Evolutionary conservation across 768 basidiomycete genomes (phyloP).

Genomic region (Leccinellum albellum): DNA sequence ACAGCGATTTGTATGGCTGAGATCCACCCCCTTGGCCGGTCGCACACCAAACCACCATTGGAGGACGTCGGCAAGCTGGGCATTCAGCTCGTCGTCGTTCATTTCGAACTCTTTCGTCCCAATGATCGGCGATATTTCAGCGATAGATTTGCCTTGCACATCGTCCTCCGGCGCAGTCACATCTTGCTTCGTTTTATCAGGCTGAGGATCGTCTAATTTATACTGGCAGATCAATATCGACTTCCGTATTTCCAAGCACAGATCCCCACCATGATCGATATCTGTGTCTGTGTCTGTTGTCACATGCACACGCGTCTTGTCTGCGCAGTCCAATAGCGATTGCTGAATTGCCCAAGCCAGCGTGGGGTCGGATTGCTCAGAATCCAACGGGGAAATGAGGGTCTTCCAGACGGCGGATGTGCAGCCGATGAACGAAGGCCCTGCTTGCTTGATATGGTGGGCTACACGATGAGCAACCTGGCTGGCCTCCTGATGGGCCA

Average conservation of each 20-base stretch:
- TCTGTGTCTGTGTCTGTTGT: background rate
- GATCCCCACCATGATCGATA: constrained; percentile 9
- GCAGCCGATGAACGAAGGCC: constrained; percentile 1
- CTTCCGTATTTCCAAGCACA: background rate
- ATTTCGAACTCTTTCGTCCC: constrained; percentile 61
- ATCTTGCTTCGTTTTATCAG: background rate
- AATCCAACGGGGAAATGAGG: constrained; percentile 3
- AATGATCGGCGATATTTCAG: constrained; percentile 44
- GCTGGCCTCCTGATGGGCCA: constrained; percentile 2
- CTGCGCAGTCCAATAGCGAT: constrained; percentile 19
- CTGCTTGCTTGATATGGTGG: constrained; percentile 5
- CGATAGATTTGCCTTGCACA: background rate
- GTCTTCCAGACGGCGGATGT: constrained; percentile 8
- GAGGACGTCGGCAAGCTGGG: constrained; percentile 51
- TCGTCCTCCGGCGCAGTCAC: background rate
- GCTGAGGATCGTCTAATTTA: constrained; percentile 3
- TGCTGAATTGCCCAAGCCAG: constrained; percentile 32
- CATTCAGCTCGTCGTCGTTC: constrained; percentile 49
- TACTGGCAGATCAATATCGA: constrained; percentile 1
- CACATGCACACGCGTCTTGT: background rate
- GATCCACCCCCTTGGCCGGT: constrained; percentile 63
- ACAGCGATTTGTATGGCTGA: constrained; percentile 61
- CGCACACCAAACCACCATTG: constrained; percentile 77
- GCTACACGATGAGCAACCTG: constrained; percentile 6
- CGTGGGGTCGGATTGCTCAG: constrained; percentile 13